Evolutionary conservation across 208 protist genomes (phyloP), one percentile per base, ranked within the genome.

Genomic region (Crithidia acanthocephali): DNA sequence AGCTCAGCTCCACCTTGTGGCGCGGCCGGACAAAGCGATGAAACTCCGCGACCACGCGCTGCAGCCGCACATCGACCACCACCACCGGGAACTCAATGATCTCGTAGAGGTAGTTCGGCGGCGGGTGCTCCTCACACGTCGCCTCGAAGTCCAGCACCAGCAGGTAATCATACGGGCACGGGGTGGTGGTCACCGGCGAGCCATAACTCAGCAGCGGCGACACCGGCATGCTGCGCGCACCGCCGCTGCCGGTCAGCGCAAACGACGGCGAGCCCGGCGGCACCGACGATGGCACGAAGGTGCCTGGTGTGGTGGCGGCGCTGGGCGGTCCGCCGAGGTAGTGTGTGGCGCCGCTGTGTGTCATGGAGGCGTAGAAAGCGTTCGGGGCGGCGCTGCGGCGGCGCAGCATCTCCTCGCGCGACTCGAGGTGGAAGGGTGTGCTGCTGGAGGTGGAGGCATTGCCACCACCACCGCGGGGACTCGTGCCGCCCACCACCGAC

Each of bases 11-110:
- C 11, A 90, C 79, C 57, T 98, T 89, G 42, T 83, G 58, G 0
- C 84, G 81, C 20, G 98, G 98, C 32, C 84, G 85, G 6, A 98
- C 93, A 64, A 89, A 98, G 40, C 84, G 79, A 61, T 96, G 94
- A 66, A 96, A 97, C 81, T 97, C 92, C 8, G 85, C 78, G 25
- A 91, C 80, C 18, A 80, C 67, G n/a, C 88, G 75, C 59, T 87
- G 82, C 74, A 87, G 75, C 33, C 71, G 68, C 30, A 81, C 80
- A 68, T 97, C 87, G 13, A 98, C 72, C 6, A 98, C 44, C 15
- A 99, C 93, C 15, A 96, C 91, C 25, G 98, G 95, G 65, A 98
- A 98, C 80, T 99, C 97, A 70, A 99, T 98, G 69, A 99, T 98
- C 81, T 99, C 98, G 68, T 98, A 84, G 55, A 88, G 75, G 73